Evolutionary conservation across 2,329 filamentous ascomycete genomes (phyloP), one percentile per base, ranked within the genome.

Genomic region (Drechmeria coniospora): DNA sequence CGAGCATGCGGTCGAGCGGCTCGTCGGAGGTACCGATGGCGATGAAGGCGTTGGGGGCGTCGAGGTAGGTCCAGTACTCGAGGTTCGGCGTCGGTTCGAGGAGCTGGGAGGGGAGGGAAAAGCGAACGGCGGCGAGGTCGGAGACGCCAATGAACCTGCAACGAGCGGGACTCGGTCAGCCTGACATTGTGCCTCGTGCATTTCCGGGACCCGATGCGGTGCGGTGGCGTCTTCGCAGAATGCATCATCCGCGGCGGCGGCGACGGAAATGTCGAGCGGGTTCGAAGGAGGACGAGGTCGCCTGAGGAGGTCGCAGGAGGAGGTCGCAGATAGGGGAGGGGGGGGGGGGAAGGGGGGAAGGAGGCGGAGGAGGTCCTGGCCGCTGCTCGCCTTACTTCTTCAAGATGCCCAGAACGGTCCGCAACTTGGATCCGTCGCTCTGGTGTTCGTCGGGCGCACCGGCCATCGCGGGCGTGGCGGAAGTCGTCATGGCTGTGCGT

Each of bases 61-160:
- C 90, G 50, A 98, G 66, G 48, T 98, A 98, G 47, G 92, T 92
- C 90, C 90, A 98, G 59, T 95, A 98, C 61, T 98, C 90, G 49
- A 98, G 64, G 53, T 98, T 98, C 28, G 90, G 90, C 4, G 82
- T 92, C 20, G 90, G 90, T 54, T 98, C 90, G 46, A 98, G 70
- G 23, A 98, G 74, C 56, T 95, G 87, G 27, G 90, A 84, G 14
- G 90, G 90, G 27, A 98, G 68, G 11, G 87, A 95, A 60, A 98
- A 98, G 41, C 90, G 80, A 36, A 95, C 87, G 31, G 84, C 74
- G 32, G 90, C 90, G 46, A 98, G 90, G 56, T 98, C 90, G 40
- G 86, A 67, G 32, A 98, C 90, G 41, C 90, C 90, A 45, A 95
- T 84, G 56, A 95, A 95, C 52, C 87, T 92, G 21, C n/a, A 27